These are phyloP conservation scores for Hansfordia pulvinata DNA, from an alignment of 2,329 filamentous ascomycete genomes.

Conservation along the genomic window DNA sequence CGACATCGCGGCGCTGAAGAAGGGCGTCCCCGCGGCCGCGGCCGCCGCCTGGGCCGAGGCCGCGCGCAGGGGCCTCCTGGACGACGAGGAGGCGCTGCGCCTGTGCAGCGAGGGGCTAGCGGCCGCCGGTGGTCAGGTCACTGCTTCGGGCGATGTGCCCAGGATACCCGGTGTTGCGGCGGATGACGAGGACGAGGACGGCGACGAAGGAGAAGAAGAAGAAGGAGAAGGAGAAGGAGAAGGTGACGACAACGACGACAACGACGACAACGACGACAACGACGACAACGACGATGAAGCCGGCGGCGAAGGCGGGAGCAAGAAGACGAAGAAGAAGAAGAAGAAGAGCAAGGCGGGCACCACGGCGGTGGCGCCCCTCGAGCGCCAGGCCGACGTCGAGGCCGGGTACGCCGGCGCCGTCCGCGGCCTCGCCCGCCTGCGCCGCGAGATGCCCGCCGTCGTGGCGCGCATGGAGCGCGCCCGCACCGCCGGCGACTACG, in stretches of 20 bases:
- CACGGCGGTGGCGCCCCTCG: slow-evolving; percentile 21
- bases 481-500: slow-evolving; percentile 43
- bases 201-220: too few relatives aligned
- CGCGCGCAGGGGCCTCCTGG: slow-evolving; percentile 22
- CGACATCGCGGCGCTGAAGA: slow-evolving; percentile 48
- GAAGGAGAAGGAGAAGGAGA: slow-evolving; percentile 6
- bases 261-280: slow-evolving; percentile 8
- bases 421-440: slow-evolving; percentile 34
- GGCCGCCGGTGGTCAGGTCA: slow-evolving; percentile 10
- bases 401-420: slow-evolving; percentile 31
- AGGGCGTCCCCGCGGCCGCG: slow-evolving; percentile 30
- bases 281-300: slow-evolving; percentile 8
- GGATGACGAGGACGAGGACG: slow-evolving; percentile 4
- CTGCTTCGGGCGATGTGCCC: not conserved
- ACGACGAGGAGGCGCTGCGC: slow-evolving; percentile 34
- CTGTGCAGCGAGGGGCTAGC: too few relatives aligned
- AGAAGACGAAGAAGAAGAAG: slow-evolving; percentile 8
- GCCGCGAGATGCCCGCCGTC: slow-evolving; percentile 45
- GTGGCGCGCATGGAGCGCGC: slow-evolving; percentile 54
- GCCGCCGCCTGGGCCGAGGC: slow-evolving; percentile 27
- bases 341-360: slow-evolving; percentile 6
- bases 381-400: slow-evolving; percentile 34
- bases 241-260: slow-evolving; percentile 5
- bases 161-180: slow-evolving; percentile 5
- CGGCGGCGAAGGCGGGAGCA: slow-evolving; percentile 8